Base-by-base conservation (phyloP, 805 yeast species). In the Candida chauliodis region DNA sequence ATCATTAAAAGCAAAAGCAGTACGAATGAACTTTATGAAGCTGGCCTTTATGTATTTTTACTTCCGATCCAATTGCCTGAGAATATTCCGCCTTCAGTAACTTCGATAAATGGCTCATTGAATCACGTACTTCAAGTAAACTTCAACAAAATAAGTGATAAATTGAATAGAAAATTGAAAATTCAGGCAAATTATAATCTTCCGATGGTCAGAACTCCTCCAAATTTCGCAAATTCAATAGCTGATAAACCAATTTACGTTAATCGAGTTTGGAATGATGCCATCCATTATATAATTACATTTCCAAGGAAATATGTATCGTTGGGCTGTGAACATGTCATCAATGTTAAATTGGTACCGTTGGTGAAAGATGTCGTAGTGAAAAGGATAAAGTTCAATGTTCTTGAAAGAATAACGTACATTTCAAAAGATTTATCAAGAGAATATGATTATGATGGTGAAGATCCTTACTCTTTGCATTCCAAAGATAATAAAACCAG, bases 171-270 rank as follows among this genome's bases (percentile, higher is more conserved):
- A 10, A 63, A 63, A 38, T 54, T 61, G 14, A 69, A 59, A 38
- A 52, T 56, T 4, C 50, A 54, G 22, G 58, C 62, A 2, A 35
- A 34, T 22, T 65, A 54, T 43, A 52, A 62, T 29, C 50, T 76
- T 23, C 79, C 80, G 2, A 69, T 72, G 58, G 71, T 75, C 7
- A 56, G 81, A 37, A 61, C 76, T 1, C 81, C 81, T 1, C 81
- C 81, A 0, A 71, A 77, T 4, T 71, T 73, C 53, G 79, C 79
- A 2, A 71, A 75, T 24, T 71, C 78, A 3, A 73, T 76, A 6
- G 66, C 78, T 5, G 82, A 84, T 52, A 85, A 83, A 52, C 88
- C 95, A 0, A 75, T 85, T 13, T 84, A 80, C 55, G 87, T 85
- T 24, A 83, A 81, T 53, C 70, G 85, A 44, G 71, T 79, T 1